Evolutionary conservation across 2,329 filamentous ascomycete genomes (phyloP).

Genomic region (Elsinoe necatrix): DNA sequence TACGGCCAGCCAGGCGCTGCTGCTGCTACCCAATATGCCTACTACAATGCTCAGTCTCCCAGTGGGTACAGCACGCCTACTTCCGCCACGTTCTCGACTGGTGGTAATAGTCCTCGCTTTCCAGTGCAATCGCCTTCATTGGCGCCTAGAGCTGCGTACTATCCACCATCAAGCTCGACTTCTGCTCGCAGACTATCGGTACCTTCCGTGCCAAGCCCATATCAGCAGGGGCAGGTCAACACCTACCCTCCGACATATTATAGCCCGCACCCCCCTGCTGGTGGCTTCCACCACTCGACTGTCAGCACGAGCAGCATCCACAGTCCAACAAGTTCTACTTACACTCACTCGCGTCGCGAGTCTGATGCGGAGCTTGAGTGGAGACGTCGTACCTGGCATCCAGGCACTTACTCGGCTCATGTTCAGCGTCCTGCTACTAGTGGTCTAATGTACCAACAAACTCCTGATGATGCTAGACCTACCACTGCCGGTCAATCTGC

Average conservation of each 20-base stretch:
- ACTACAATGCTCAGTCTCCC: slow-evolving; percentile 58
- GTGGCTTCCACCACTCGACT: slow-evolving; percentile 25
- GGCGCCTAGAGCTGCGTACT: slow-evolving; percentile 26
- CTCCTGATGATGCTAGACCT: slow-evolving; percentile 54
- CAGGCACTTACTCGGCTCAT: slow-evolving; percentile 58
- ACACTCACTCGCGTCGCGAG: slow-evolving; percentile 57
- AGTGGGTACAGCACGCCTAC: slow-evolving; percentile 74
- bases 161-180: slow-evolving; percentile 43
- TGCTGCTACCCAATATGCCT: slow-evolving; percentile 55
- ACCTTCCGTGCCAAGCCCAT: slow-evolving; percentile 66
- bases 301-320: slow-evolving; percentile 50
- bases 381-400: slow-evolving; percentile 85
- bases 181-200: slow-evolving; percentile 73
- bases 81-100: slow-evolving; percentile 71
- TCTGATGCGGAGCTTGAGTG: slow-evolving; percentile 66
- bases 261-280: slow-evolving; percentile 48
- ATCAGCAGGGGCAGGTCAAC: slow-evolving; percentile 51
- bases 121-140: slow-evolving; percentile 65
- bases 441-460: slow-evolving; percentile 66
- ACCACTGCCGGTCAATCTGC: slow-evolving; percentile 47
- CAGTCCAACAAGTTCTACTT: slow-evolving; percentile 58
- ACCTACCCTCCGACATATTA: slow-evolving; percentile 50
- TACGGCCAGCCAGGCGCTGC: slow-evolving; percentile 54
- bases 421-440: slow-evolving; percentile 57
- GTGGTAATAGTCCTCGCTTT: slow-evolving; percentile 69